Percentiles rank a stretch among this genome's conserved stretches.
These are phyloP conservation scores for Zygoascus biomembranicola DNA, from an alignment of 805 yeast species.

Conservation along the genomic window DNA sequence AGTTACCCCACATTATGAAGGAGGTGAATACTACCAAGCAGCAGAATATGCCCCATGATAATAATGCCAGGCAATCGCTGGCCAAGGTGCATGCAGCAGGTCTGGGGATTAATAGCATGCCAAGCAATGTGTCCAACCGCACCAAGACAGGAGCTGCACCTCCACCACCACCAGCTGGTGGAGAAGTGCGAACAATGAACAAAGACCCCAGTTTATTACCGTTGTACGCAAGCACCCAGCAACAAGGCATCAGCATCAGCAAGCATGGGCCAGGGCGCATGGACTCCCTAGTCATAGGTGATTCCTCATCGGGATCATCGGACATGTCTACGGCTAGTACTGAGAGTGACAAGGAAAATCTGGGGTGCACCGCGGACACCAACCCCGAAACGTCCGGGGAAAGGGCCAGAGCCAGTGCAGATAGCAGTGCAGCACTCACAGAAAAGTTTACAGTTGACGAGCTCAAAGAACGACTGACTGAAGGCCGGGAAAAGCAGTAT, in stretches of 20 bases:
- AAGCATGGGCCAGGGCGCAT: neutral
- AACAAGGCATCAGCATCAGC: neutral
- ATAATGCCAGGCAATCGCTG: too few species aligned
- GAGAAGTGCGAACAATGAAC: too few species aligned
- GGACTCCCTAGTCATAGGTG: neutral
- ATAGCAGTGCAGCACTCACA: neutral
- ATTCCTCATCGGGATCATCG: neutral
- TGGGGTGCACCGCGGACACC: neutral
- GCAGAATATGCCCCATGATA: too few species aligned
- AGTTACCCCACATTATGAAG: neutral
- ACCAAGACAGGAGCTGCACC: too few species aligned
- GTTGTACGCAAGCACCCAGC: too few species aligned
- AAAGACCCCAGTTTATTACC: too few species aligned
- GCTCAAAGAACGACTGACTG: slow-evolving; percentile 9
- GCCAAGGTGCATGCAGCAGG: too few species aligned
- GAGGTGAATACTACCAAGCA: neutral
- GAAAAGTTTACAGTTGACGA: slow-evolving; percentile 3
- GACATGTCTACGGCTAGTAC: neutral
- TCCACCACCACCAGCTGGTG: too few species aligned
- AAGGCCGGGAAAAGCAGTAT: slow-evolving; percentile 18
- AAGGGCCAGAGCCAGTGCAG: neutral
- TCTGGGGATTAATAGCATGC: too few species aligned
- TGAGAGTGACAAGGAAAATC: neutral
- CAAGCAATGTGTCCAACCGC: too few species aligned
- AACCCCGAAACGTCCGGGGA: neutral